Conservation (phyloP, 768 basidiomycete genomes). For the Fistulinella prunicolor region DNA sequence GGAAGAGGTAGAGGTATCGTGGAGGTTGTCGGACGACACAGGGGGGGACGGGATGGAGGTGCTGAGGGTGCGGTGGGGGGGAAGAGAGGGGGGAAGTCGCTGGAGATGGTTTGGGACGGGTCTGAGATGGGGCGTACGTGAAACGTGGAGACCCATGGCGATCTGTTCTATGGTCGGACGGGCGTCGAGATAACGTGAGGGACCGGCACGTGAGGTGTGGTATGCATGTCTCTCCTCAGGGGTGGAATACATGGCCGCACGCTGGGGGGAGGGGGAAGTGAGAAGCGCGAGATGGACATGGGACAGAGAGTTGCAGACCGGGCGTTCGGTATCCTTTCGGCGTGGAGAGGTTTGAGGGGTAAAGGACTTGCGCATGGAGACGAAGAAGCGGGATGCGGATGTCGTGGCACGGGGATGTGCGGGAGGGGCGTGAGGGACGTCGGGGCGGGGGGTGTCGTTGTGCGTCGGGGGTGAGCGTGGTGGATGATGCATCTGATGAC, state of each 20-base stretch:
- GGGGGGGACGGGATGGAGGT: constrained; percentile 27
- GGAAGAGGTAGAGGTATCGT: constrained; percentile 20
- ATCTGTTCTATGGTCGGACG: constrained; percentile 74
- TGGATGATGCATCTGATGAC: constrained; percentile 17
- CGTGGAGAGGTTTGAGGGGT: constrained; percentile 19
- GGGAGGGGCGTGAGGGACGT: background rate
- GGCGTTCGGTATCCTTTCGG: constrained; percentile 13
- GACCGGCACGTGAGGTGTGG: constrained; percentile 34
- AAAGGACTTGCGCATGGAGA: constrained; percentile 32
- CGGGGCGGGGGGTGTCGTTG: background rate
- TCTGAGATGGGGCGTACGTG: constrained; percentile 70
- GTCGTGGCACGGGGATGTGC: constrained; percentile 11
- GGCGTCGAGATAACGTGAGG: constrained; percentile 39
- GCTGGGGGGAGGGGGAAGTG: constrained; percentile 17
- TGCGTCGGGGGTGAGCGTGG: constrained; percentile 15
- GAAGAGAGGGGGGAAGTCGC: constrained; percentile 17
- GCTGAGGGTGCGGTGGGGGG: constrained; percentile 18
- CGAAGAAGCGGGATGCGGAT: constrained; percentile 29
- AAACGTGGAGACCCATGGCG: constrained; percentile 76
- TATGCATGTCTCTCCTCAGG: constrained; percentile 37
- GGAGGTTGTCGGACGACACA: constrained; percentile 21
- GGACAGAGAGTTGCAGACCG: constrained; percentile 15
- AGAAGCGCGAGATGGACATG: constrained; percentile 3
- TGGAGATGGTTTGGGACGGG: constrained; percentile 28
- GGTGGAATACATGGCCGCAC: constrained; percentile 40